Evolutionary conservation across 352 stramenopile species (phyloP).

Genomic region (Sclerospora graminicola): DNA sequence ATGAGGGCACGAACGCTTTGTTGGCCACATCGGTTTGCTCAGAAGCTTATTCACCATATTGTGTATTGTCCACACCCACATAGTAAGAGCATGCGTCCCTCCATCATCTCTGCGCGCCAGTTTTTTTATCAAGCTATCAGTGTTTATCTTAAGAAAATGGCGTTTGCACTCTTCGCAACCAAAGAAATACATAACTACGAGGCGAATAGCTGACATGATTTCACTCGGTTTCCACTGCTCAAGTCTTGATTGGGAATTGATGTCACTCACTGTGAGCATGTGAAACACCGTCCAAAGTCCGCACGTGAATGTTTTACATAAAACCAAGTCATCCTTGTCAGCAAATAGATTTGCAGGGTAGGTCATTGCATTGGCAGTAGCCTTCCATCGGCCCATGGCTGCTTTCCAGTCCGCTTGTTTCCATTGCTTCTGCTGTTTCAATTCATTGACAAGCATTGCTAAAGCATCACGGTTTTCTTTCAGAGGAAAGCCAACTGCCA

Average conservation of each 20-base stretch:
- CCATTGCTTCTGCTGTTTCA: conserved; percentile 39
- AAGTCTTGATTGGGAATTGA: conserved; percentile 6
- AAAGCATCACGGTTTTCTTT: conserved; percentile 50
- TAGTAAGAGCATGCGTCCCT: conserved; percentile 28
- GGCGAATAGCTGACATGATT: conserved; percentile 46
- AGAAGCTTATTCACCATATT: conserved; percentile 73
- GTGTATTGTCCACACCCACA: conserved; percentile 83
- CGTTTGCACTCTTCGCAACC: conserved; percentile 65
- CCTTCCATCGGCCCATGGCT: conserved; percentile 59
- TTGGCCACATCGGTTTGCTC: conserved; percentile 62
- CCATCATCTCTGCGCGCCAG: conserved; percentile 27
- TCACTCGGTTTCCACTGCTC: conserved; percentile 43
- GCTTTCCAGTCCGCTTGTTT: conserved; percentile 42
- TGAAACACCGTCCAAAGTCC: conserved; percentile 80
- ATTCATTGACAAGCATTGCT: conserved; percentile 22
- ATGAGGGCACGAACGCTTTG: conserved; percentile 32
- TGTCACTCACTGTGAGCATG: conserved; percentile 41
- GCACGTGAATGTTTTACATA: conserved; percentile 75
- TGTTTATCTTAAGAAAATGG: conserved; percentile 66
- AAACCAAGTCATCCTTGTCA: conserved; percentile 33
- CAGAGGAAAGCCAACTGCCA: conserved; percentile 52
- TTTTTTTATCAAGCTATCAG: conserved; percentile 35
- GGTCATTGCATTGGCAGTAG: conserved; percentile 23
- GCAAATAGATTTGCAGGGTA: conserved; percentile 57
- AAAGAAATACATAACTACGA: conserved; percentile 76